Conservation (phyloP, 2,329 filamentous ascomycete genomes). For the Grosmannia clavigera region DNA sequence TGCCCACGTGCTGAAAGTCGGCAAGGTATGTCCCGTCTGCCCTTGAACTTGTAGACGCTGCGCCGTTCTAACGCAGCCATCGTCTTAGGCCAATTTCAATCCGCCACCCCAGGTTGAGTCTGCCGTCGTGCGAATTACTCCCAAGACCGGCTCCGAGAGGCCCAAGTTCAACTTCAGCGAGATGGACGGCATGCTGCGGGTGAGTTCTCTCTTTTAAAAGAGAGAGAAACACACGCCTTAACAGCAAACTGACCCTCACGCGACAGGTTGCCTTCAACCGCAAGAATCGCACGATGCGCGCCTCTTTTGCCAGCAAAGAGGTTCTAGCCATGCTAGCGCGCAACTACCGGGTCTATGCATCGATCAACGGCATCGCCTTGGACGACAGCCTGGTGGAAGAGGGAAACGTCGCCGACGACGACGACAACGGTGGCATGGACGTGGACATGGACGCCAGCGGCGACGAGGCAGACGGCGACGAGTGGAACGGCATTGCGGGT, state of each 20-base stretch:
- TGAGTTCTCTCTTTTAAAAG: background rate
- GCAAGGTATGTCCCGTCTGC: conserved; percentile 27
- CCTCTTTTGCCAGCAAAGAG: conserved; percentile 64
- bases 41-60: background rate
- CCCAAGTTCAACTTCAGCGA: conserved; percentile 89
- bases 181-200: conserved; percentile 76
- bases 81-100: conserved; percentile 67
- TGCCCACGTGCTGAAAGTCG: conserved; percentile 78
- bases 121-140: conserved; percentile 79
- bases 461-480: conserved; percentile 37
- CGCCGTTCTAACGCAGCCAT: background rate
- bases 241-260: background rate
- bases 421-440: conserved; percentile 34
- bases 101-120: conserved; percentile 88
- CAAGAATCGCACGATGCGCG: conserved; percentile 82
- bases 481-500: conserved; percentile 34
- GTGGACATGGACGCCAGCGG: conserved; percentile 30
- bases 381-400: conserved; percentile 51
- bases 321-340: conserved; percentile 72
- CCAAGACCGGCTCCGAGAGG: conserved; percentile 62
- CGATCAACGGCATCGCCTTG: conserved; percentile 67
- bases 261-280: conserved; percentile 61
- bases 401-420: conserved; percentile 32
- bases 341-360: conserved; percentile 86
- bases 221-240: too few relatives aligned